A percentile compares a stretch with the other conserved stretches of the same genome.
Evolutionary conservation across 1,284 basidiomycete genomes (phyloP).

Genomic region (Puccinia horiana): DNA sequence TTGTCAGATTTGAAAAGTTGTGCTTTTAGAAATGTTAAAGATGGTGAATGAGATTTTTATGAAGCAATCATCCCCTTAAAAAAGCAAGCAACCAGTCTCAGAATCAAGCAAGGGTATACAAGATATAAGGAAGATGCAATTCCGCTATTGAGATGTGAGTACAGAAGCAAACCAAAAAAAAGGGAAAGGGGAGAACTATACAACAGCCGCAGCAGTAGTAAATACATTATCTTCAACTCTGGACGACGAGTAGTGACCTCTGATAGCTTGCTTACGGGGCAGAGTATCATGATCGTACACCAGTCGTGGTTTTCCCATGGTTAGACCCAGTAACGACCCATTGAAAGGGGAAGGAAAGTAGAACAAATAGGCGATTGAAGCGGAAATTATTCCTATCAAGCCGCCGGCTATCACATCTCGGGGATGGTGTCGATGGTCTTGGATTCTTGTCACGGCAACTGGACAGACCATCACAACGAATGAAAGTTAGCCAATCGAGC

Average conservation of each 20-base stretch:
- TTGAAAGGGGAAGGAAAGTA: constrained; percentile 48
- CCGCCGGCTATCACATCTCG: constrained; percentile 44
- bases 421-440: constrained; percentile 43
- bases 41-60: no score
- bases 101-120: neutral
- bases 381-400: constrained; percentile 37
- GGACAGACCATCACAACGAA: neutral
- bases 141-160: neutral
- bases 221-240: constrained; percentile 4
- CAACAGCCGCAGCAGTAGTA: constrained; percentile 2
- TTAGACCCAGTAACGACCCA: constrained; percentile 21
- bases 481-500: neutral
- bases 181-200: neutral
- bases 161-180: neutral
- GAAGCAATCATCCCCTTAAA: no score
- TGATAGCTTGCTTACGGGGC: constrained; percentile 19
- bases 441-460: constrained; percentile 40
- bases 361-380: constrained; percentile 41
- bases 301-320: constrained; percentile 46
- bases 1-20: no score
- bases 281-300: constrained; percentile 37
- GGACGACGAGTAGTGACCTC: neutral
- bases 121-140: neutral
- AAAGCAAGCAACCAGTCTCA: no score
- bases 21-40: no score